Conservation (phyloP, 1,284 basidiomycete genomes). For the Irpex sp. region DNA sequence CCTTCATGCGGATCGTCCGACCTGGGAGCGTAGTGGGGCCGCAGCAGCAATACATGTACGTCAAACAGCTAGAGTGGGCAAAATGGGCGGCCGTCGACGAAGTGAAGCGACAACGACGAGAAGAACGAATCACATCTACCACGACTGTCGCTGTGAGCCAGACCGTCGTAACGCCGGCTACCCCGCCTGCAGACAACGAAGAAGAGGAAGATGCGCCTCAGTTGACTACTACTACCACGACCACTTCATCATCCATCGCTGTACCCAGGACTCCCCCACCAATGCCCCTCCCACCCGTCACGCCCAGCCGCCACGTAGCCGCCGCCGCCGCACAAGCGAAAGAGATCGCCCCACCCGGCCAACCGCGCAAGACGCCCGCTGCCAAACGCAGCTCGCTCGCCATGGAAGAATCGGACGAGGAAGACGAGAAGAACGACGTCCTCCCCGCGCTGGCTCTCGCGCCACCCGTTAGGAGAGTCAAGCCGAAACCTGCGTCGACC, state of each 20-base stretch:
- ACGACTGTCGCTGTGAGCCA: slow-evolving; percentile 36
- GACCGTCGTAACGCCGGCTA: slow-evolving; percentile 69
- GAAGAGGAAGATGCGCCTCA: slow-evolving; percentile 51
- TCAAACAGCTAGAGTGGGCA: slow-evolving; percentile 92
- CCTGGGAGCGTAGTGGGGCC: slow-evolving; percentile 96
- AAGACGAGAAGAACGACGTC: slow-evolving; percentile 58
- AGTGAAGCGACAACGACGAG: slow-evolving; percentile 48
- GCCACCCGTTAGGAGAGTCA: slow-evolving; percentile 30
- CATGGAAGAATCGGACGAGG: slow-evolving; percentile 51
- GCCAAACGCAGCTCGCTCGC: slow-evolving; percentile 58
- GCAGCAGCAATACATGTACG: slow-evolving; percentile 94
- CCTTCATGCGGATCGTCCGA: slow-evolving; percentile 96
- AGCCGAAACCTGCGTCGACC: slow-evolving; percentile 41
- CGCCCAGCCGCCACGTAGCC: slow-evolving; percentile 71
- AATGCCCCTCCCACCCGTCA: slow-evolving; percentile 60
- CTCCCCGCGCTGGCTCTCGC: slow-evolving; percentile 57
- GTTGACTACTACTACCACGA: slow-evolving; percentile 28
- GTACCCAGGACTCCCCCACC: slow-evolving; percentile 30
- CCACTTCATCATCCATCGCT: slow-evolving; percentile 27
- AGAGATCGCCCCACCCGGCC: slow-evolving; percentile 71
- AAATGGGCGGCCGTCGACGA: slow-evolving; percentile 90
- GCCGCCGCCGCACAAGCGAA: slow-evolving; percentile 63
- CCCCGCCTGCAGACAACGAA: slow-evolving; percentile 71
- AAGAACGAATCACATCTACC: background rate
- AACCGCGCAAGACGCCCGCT: slow-evolving; percentile 82